Conservation (phyloP, 805 yeast genomes). For the Kodamaea lidongshanica region DNA sequence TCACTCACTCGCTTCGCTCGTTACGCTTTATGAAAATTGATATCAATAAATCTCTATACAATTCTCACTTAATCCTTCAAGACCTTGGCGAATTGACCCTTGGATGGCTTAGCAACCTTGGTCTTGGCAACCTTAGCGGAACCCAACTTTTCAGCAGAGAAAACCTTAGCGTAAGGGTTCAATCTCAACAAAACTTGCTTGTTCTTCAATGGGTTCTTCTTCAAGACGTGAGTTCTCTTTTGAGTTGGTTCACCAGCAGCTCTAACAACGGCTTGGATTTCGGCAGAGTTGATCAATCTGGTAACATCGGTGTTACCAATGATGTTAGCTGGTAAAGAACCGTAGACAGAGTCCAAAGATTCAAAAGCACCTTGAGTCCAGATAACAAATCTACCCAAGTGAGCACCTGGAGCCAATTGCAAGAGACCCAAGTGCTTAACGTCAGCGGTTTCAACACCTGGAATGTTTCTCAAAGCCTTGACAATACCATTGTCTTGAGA, state of each 20-base stretch:
- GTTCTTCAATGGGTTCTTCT: slow-evolving; percentile 91
- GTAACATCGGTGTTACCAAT: slow-evolving; percentile 92
- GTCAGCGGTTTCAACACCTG: slow-evolving; percentile 97
- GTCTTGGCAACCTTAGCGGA: slow-evolving; percentile 66
- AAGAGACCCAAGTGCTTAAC: slow-evolving; percentile 90
- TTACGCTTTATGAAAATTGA: too few relatives aligned
- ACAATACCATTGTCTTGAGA: slow-evolving; percentile 95
- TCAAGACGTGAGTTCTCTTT: slow-evolving; percentile 97
- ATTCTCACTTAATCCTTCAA: slow-evolving; percentile 46
- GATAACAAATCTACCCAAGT: slow-evolving; percentile 98
- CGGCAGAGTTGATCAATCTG: slow-evolving; percentile 98
- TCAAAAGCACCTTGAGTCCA: slow-evolving; percentile 99
- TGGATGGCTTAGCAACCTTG: slow-evolving; percentile 60
- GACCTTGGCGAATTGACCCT: slow-evolving; percentile 63
- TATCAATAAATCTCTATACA: too few relatives aligned
- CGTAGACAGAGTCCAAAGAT: slow-evolving; percentile 95
- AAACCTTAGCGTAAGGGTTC: slow-evolving; percentile 99
- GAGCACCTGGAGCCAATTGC: slow-evolving; percentile 99
- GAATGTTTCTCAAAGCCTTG: slow-evolving; percentile 98
- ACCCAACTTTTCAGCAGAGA: slow-evolving; percentile 85
- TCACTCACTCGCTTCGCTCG: too few relatives aligned
- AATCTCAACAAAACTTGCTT: slow-evolving; percentile 95
- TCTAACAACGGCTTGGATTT: slow-evolving; percentile 95
- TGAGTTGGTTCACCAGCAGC: slow-evolving; percentile 92
- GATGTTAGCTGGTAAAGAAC: slow-evolving; percentile 93